These are phyloP conservation scores for Zymoseptoria crescenta DNA, from an alignment of 2,329 filamentous ascomycete species.

Conservation along the genomic window DNA sequence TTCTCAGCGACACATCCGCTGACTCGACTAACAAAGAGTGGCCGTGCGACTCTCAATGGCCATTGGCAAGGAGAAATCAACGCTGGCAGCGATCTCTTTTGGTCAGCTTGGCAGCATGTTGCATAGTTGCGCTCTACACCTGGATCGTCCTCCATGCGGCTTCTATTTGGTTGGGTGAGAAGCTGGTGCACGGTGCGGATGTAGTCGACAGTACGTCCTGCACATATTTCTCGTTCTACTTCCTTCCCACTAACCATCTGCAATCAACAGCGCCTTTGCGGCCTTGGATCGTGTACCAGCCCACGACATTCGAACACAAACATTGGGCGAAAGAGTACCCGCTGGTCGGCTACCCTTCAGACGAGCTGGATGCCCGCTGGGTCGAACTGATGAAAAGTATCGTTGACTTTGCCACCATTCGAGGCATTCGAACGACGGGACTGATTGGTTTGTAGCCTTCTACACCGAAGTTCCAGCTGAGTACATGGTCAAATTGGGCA, in stretches of 20 bases:
- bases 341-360: not conserved
- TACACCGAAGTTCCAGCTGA: not conserved
- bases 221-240: not conserved
- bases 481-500: slow-evolving; percentile 1
- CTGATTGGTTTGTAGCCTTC: not conserved
- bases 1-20: no score
- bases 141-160: not conserved
- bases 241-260: not conserved
- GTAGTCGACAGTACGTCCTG: not conserved
- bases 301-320: not conserved
- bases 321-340: slow-evolving; percentile 2
- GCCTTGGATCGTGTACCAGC: slow-evolving; percentile 1
- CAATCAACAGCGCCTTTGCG: not conserved
- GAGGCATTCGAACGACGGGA: no score
- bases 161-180: not conserved
- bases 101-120: not conserved
- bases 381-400: not conserved
- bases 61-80: not conserved
- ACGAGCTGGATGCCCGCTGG: slow-evolving; percentile 1
- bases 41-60: not conserved
- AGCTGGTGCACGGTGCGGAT: not conserved
- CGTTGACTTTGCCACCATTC: no score
- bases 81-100: not conserved
- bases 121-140: not conserved
- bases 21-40: no score